Percentiles rank a stretch among this genome's conserved stretches.
phyloP scores from a whole-genome alignment of 768 basidiomycete species.

The Pisolithus albus region DNA sequence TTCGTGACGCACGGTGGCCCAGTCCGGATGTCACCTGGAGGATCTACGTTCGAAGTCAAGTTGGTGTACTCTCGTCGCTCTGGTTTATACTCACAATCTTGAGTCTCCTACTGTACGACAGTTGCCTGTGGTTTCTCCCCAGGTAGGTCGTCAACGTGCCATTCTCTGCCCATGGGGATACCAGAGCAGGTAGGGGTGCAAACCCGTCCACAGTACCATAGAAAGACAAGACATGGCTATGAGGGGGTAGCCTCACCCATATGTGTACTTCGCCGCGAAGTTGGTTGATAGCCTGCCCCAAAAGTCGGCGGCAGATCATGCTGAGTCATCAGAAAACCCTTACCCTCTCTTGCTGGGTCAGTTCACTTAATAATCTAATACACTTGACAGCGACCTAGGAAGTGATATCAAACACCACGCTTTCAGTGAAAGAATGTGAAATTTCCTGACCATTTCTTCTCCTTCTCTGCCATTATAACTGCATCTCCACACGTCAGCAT shows the following conservation, averaged over 20 bases:
- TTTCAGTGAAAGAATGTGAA: background rate
- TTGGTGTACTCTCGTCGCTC: background rate
- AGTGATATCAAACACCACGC: background rate
- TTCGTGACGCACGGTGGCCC: conserved; percentile 28
- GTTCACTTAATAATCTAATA: background rate
- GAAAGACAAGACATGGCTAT: conserved; percentile 14
- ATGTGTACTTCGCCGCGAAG: background rate
- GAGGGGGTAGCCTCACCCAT: conserved; percentile 1
- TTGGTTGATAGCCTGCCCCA: background rate
- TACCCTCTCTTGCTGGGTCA: background rate
- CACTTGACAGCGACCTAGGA: background rate
- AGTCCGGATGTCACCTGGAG: conserved; percentile 34
- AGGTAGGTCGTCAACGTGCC: conserved; percentile 18
- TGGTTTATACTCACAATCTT: background rate
- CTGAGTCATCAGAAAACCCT: background rate
- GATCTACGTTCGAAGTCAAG: background rate
- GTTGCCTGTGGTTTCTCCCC: background rate
- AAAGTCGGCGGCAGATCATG: background rate
- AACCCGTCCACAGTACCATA: conserved; percentile 15
- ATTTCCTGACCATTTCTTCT: background rate
- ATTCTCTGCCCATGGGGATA: conserved; percentile 22
- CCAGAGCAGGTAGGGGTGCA: conserved; percentile 16
- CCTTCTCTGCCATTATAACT: background rate
- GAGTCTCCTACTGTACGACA: background rate
- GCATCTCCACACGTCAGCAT: conserved; percentile 6